phyloP scores from a whole-genome alignment of 2,329 filamentous ascomycete species.

The Pseudogymnoascus sp. region DNA sequence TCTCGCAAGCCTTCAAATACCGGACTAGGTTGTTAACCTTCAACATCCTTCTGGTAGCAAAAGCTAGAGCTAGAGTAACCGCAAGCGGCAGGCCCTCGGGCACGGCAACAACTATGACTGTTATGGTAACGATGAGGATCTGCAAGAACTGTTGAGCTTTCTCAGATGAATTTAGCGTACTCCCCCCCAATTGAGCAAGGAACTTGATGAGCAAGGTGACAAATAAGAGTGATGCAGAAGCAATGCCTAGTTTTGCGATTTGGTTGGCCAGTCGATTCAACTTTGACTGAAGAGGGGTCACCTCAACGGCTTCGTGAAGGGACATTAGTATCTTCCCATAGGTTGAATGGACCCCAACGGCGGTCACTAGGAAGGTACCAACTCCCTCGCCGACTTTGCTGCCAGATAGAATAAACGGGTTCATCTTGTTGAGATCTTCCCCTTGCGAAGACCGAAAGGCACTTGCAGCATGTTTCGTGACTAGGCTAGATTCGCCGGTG shows the following conservation, averaged over 20 bases:
- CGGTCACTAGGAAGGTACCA: slow-evolving; percentile 45
- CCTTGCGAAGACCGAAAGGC: slow-evolving; percentile 48
- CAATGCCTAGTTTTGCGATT: slow-evolving; percentile 42
- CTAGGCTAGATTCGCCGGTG: slow-evolving; percentile 64
- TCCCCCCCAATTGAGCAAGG: slow-evolving; percentile 27
- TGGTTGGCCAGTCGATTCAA: slow-evolving; percentile 41
- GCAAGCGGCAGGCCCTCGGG: slow-evolving; percentile 54
- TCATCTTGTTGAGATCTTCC: slow-evolving; percentile 45
- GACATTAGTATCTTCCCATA: slow-evolving; percentile 49
- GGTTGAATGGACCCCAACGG: slow-evolving; percentile 45
- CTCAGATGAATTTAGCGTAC: slow-evolving; percentile 30
- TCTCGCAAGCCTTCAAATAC: slow-evolving; percentile 53
- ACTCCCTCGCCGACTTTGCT: slow-evolving; percentile 46
- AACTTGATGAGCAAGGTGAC: slow-evolving; percentile 32
- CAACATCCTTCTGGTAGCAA: slow-evolving; percentile 53
- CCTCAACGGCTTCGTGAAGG: slow-evolving; percentile 42
- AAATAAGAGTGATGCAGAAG: slow-evolving; percentile 31
- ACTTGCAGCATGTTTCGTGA: slow-evolving; percentile 58
- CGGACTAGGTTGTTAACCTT: slow-evolving; percentile 59
- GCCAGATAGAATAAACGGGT: slow-evolving; percentile 56
- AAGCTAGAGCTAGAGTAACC: slow-evolving; percentile 54
- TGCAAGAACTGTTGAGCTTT: slow-evolving; percentile 51
- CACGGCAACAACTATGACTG: slow-evolving; percentile 55
- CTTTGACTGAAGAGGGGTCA: slow-evolving; percentile 46
- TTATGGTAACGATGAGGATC: slow-evolving; percentile 52